Evolutionary conservation across 2,329 filamentous ascomycete genomes (phyloP).

Genomic region (Stagonosporopsis cucurbitacearum): DNA sequence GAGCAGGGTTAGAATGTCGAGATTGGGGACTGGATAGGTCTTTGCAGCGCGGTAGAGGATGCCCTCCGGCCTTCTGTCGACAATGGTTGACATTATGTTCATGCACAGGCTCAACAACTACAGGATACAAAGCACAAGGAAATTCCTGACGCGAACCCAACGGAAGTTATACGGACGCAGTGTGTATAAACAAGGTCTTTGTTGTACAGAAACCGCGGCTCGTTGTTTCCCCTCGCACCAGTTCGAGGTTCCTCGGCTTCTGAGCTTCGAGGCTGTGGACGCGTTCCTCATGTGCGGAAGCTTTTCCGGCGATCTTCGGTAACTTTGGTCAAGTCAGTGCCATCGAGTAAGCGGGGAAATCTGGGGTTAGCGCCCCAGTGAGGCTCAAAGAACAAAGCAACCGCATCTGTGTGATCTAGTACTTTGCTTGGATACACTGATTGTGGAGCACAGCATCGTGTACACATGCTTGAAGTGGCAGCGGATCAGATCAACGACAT

Average conservation of each 20-base stretch:
- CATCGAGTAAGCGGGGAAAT: slow-evolving; percentile 33
- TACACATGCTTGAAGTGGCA: background rate
- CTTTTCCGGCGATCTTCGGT: slow-evolving; percentile 26
- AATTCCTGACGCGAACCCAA: background rate
- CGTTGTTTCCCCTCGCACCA: background rate
- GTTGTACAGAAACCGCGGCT: background rate
- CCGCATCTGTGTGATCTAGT: background rate
- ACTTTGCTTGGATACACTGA: background rate
- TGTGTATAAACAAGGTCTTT: background rate
- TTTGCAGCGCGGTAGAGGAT: slow-evolving; percentile 42
- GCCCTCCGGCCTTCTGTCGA: slow-evolving; percentile 41
- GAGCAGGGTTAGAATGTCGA: slow-evolving; percentile 52
- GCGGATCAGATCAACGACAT: slow-evolving; percentile 18
- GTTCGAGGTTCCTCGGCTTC: slow-evolving; percentile 5
- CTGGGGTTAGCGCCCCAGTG: slow-evolving; percentile 11
- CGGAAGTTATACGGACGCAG: background rate
- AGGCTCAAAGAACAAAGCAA: slow-evolving; percentile 3
- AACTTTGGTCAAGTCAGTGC: slow-evolving; percentile 24
- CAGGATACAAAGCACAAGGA: background rate
- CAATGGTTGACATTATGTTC: slow-evolving; percentile 38
- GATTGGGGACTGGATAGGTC: slow-evolving; percentile 43
- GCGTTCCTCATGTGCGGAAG: background rate
- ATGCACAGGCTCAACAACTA: background rate
- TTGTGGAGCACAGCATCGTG: background rate
- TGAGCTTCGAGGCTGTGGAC: background rate